Evolutionary conservation across 768 basidiomycete genomes (phyloP), one percentile per base, ranked within the genome.

Genomic region (Suillus occidentalis): DNA sequence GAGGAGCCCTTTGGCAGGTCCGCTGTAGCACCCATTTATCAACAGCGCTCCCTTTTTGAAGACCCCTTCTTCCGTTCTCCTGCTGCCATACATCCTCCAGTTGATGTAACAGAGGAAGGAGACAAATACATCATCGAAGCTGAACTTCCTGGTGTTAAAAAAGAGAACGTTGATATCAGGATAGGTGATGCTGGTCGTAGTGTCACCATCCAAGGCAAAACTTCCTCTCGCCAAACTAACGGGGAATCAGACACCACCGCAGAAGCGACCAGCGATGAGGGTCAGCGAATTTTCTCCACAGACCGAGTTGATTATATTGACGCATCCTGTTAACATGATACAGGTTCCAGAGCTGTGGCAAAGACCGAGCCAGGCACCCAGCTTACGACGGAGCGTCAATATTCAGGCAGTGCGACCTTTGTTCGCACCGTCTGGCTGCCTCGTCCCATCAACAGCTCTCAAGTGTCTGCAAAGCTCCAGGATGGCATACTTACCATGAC

Each of bases 71-170:
- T 84, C 71, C 67, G 69, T 3, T 66, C 75, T 12, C 74, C 75
- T 20, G 56, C 67, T 25, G 66, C 71, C 10, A 36, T 80, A 49
- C 79, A 83, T 36, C 89, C 90, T 18, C 84, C 87, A 0, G 80
- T 93, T 7, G 91, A 94, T 67, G 74, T 93, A 9, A 80, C 82
- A 4, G 91, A 94, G 68, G 83, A 87, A 64, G 85, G 83, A 1
- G 81, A 87, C 73, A 79, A 81, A 47, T 92, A 89, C 68, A 66
- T 91, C 60, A 78, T 94, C 49, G 89, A 92, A 70, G 90, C 90
- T 2, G 92, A 94, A 70, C 71, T 94, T 34, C 92, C 91, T 25
- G 91, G 91, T 1, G 86, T 93, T 34, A 87, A 85, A 73, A 91
- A 88, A 79, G 90, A 92, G 69, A 87, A 92, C 70, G 72, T 92